Base-by-base conservation (phyloP, 176 grass and related monocot genomes). In the Panicum miliaceum region DNA sequence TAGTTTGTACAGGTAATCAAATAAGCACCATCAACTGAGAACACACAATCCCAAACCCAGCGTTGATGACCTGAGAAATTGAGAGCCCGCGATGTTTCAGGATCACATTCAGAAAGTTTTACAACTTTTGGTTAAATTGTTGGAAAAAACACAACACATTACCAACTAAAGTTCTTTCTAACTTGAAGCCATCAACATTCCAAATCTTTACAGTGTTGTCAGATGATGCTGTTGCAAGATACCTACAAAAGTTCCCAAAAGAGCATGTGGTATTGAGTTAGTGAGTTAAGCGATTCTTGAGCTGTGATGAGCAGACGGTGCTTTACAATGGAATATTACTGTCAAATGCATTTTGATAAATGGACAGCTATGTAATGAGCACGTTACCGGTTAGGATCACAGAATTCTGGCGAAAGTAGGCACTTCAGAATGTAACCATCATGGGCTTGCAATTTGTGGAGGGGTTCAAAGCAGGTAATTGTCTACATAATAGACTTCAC, bases 181-280 rank as follows among this genome's bases (percentile, higher is more conserved):
- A 79, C 56, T 94, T 96, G 81, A 98, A 99, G 34, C 96, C 96
- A 71, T 96, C 93, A 68, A 94, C 96, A 81, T 96, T 96, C 93
- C 93, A 99, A 81, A 99, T 99, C 85, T 99, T 99, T 52, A 96
- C 96, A 41, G 96, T 91, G 83, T 87, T 81, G 69, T 99, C 96
- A 50, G 93, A 90, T 81, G 91, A 94, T 32, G 96, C 93, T 66
- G 96, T 99, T 48, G 90, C 96, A 84, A 96, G 96, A 78, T 96
- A 96, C 90, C 96, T 99, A 85, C n/a, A 77, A 83, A 83, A 35
- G 60, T 57, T 51, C 40, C 51, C 19, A 82, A 46, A 42, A 32
- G 29, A 32, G 29, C 29, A 32, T 2, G 29, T 32, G 29, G 29
- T 32, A 32, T 2, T 32, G 29, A 32, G 29, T n/a, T n/a, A n/a